These are phyloP conservation scores for Ephemerocybe angulata DNA, from an alignment of 768 basidiomycete genomes.

Conservation along the genomic window DNA sequence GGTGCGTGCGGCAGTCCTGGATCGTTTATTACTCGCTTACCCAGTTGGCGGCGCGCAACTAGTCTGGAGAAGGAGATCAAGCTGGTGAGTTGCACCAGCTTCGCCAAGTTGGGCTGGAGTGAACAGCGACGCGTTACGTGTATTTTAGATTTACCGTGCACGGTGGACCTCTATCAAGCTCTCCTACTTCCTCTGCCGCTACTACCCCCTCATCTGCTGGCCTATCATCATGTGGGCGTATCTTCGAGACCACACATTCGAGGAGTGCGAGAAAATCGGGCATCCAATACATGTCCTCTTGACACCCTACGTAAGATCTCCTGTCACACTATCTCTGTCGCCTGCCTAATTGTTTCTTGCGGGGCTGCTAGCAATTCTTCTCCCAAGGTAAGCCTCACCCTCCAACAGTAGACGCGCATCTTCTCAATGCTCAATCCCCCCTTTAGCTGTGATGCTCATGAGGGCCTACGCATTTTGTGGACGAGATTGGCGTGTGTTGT, in stretches of 20 bases:
- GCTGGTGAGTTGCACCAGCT: constrained; percentile 23
- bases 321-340: not conserved
- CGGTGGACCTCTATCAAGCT: constrained; percentile 38
- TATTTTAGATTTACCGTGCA: constrained; percentile 30
- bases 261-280: constrained; percentile 27
- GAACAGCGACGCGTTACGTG: not conserved
- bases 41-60: not conserved
- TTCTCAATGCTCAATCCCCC: too few species aligned
- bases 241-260: constrained; percentile 27
- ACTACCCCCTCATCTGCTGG: constrained; percentile 38
- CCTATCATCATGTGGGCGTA: constrained; percentile 36
- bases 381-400: constrained; percentile 30
- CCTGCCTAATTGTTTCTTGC: not conserved
- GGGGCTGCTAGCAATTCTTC: constrained; percentile 34
- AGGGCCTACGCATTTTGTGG: constrained; percentile 42
- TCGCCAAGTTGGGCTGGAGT: not conserved
- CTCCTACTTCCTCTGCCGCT: constrained; percentile 39
- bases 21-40: too few species aligned
- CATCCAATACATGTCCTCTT: constrained; percentile 29
- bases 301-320: constrained; percentile 30
- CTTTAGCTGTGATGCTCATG: constrained; percentile 45
- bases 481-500: constrained; percentile 26
- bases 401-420: too few species aligned
- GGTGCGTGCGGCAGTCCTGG: constrained; percentile 21
- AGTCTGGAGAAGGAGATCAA: constrained; percentile 30